Percentiles rank a stretch among this genome's conserved stretches.
phyloP scores from a whole-genome alignment of 352 stramenopile genomes.

The Pythium phragmitis region DNA sequence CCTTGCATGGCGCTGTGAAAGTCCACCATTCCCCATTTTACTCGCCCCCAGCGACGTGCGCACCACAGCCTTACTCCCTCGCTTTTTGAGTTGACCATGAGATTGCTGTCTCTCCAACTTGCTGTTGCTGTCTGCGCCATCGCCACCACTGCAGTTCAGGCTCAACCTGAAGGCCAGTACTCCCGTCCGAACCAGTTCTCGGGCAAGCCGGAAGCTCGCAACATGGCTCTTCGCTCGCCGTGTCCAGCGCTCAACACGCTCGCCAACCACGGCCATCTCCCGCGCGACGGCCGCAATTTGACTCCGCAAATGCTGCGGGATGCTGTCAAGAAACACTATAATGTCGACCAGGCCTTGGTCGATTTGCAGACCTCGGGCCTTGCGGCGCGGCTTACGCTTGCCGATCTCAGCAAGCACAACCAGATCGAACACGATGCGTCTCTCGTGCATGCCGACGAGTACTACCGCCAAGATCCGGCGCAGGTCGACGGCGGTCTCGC shows the following conservation, averaged over 20 bases:
- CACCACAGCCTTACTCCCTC: neutral
- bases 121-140: neutral
- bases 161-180: neutral
- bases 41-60: constrained; percentile 9
- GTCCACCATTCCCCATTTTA: constrained; percentile 4
- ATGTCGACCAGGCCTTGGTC: constrained; percentile 35
- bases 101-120: neutral
- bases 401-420: constrained; percentile 42
- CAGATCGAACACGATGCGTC: constrained; percentile 42
- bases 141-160: neutral
- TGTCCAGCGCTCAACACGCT: constrained; percentile 52
- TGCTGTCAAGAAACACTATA: constrained; percentile 36
- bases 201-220: too few species aligned
- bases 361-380: constrained; percentile 30
- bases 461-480: constrained; percentile 35
- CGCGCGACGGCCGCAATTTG: constrained; percentile 34
- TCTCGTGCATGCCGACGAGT: constrained; percentile 26
- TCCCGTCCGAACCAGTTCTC: neutral
- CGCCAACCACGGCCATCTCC: constrained; percentile 43
- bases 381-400: constrained; percentile 37
- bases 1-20: neutral
- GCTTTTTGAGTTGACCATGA: neutral
- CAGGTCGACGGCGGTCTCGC: constrained; percentile 30
- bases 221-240: constrained; percentile 23
- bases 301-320: constrained; percentile 22